Evolutionary conservation across 2,329 filamentous ascomycete species (phyloP).

Genomic region (Polychaeton citri): DNA sequence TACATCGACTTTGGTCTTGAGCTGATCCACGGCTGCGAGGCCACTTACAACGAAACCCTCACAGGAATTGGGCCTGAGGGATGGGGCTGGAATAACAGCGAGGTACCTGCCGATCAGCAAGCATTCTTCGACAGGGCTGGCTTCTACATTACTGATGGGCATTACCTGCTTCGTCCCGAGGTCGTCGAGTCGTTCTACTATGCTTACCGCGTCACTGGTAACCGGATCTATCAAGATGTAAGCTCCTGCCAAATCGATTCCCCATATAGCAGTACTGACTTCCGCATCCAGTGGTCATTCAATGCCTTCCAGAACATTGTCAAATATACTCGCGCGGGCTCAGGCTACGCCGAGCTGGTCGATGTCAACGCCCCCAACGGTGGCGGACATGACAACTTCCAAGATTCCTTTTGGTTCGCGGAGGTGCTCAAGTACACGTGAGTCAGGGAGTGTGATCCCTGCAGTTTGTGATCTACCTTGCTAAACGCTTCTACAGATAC

Average conservation of each 20-base stretch:
- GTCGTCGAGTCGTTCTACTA: constrained; percentile 80
- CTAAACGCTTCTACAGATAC: background rate
- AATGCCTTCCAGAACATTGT: constrained; percentile 60
- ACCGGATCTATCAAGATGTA: constrained; percentile 58
- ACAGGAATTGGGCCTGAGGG: constrained; percentile 66
- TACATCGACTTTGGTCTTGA: constrained; percentile 63
- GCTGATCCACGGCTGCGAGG: constrained; percentile 59
- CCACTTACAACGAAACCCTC: constrained; percentile 54
- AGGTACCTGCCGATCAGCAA: constrained; percentile 24
- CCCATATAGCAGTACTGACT: background rate
- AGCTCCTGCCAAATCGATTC: constrained; percentile 2
- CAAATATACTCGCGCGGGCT: constrained; percentile 46
- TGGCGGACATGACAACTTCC: constrained; percentile 51
- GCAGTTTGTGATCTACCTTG: constrained; percentile 10
- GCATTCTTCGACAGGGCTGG: constrained; percentile 52
- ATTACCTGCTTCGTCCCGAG: constrained; percentile 63
- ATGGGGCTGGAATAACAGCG: constrained; percentile 25
- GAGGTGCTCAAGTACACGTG: constrained; percentile 68
- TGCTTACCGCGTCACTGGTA: constrained; percentile 66
- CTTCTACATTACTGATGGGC: constrained; percentile 51
- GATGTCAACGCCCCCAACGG: constrained; percentile 54
- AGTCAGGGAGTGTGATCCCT: constrained; percentile 48
- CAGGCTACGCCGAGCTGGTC: constrained; percentile 52
- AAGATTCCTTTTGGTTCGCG: constrained; percentile 81
- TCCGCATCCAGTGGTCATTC: constrained; percentile 51